These are phyloP conservation scores for Xylaria arbuscula DNA, from an alignment of 2,329 filamentous ascomycete genomes.

Conservation along the genomic window DNA sequence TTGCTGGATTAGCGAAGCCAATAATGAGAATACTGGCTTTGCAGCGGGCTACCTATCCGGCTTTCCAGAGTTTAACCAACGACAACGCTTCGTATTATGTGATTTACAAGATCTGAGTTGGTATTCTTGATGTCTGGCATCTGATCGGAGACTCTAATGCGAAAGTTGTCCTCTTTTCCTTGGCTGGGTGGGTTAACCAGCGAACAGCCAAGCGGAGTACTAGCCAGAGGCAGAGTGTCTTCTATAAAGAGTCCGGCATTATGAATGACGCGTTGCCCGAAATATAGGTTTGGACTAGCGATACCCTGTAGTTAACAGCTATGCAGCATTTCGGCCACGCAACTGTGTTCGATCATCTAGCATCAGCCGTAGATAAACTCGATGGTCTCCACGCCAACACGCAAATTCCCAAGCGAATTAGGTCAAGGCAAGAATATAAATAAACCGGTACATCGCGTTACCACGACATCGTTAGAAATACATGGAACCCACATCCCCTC, in stretches of 20 bases:
- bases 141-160: slow-evolving; percentile 57
- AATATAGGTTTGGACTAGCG: slow-evolving; percentile 59
- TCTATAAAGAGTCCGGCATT: slow-evolving; percentile 63
- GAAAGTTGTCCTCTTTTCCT: slow-evolving; percentile 55
- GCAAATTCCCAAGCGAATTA: slow-evolving; percentile 65
- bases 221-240: slow-evolving; percentile 59
- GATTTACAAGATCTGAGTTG: slow-evolving; percentile 65
- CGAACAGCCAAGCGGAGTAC: slow-evolving; percentile 58
- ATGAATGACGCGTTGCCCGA: slow-evolving; percentile 65
- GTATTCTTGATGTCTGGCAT: slow-evolving; percentile 62
- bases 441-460: slow-evolving; percentile 59
- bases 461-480: slow-evolving; percentile 61
- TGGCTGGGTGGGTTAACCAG: slow-evolving; percentile 62
- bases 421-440: slow-evolving; percentile 60
- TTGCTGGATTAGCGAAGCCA: slow-evolving; percentile 59
- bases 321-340: slow-evolving; percentile 64
- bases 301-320: slow-evolving; percentile 58
- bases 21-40: slow-evolving; percentile 60
- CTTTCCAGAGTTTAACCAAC: slow-evolving; percentile 61
- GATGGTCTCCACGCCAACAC: slow-evolving; percentile 65
- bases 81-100: slow-evolving; percentile 66
- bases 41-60: slow-evolving; percentile 60
- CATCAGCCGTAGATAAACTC: slow-evolving; percentile 57
- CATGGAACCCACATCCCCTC: slow-evolving; percentile 61
- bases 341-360: slow-evolving; percentile 59